These are phyloP conservation scores for Naganishia kalamii DNA, from an alignment of 768 basidiomycete genomes.

Conservation along the genomic window DNA sequence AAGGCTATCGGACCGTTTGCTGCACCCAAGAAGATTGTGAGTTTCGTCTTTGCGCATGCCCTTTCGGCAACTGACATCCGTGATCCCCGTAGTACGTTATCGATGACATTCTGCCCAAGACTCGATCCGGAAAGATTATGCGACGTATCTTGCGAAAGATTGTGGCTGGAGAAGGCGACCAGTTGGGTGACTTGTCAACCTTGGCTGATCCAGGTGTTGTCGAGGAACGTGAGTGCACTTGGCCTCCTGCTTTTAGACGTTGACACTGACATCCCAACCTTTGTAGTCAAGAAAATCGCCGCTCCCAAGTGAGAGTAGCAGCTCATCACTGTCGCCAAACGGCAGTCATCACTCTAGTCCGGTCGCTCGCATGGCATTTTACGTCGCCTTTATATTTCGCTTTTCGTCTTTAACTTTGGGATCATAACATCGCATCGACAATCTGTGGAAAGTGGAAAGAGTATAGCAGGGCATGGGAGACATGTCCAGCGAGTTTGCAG, in stretches of 20 bases:
- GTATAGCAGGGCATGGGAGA: neutral
- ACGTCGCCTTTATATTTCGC: neutral
- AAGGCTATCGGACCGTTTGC: slow-evolving; percentile 98
- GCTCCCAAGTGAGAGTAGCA: neutral
- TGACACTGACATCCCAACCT: neutral
- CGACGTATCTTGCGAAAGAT: slow-evolving; percentile 94
- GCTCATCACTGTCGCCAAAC: neutral
- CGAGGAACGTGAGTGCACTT: slow-evolving; percentile 53
- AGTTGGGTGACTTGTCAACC: slow-evolving; percentile 89
- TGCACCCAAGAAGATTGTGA: slow-evolving; percentile 82
- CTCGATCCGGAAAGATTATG: slow-evolving; percentile 92
- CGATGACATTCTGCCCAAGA: slow-evolving; percentile 74
- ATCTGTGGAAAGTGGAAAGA: neutral
- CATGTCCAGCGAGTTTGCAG: neutral
- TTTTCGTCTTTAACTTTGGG: neutral
- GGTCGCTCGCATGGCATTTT: too few relatives aligned
- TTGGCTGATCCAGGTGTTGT: slow-evolving; percentile 82
- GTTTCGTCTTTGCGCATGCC: slow-evolving; percentile 46
- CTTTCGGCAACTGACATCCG: neutral
- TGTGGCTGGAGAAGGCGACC: slow-evolving; percentile 71
- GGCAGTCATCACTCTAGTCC: neutral
- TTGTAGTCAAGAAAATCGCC: slow-evolving; percentile 16
- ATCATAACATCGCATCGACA: neutral
- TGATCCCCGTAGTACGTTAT: slow-evolving; percentile 33
- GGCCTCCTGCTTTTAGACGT: neutral